Percentiles rank a stretch among this genome's conserved stretches.
Evolutionary conservation across 345 rosid genomes (phyloP).

Genomic region (Gossypium mustelinum): DNA sequence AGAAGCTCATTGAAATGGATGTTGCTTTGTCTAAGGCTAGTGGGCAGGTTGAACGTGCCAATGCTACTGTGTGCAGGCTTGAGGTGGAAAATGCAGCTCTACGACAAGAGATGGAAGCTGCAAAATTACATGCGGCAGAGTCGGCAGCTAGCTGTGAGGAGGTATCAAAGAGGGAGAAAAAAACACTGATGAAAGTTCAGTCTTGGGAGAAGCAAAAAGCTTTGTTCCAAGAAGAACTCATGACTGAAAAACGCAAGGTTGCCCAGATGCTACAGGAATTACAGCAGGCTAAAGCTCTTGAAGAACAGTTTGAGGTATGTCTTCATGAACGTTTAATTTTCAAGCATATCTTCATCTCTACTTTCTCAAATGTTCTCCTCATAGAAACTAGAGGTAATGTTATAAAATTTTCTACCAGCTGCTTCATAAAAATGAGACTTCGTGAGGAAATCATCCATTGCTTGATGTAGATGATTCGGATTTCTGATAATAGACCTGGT

Average conservation of each 20-base stretch:
- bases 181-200: slow-evolving; percentile 50
- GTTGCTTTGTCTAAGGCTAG: slow-evolving; percentile 67
- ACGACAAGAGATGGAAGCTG: slow-evolving; percentile 69
- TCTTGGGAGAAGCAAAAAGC: slow-evolving; percentile 79
- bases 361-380: background rate
- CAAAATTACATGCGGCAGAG: slow-evolving; percentile 58
- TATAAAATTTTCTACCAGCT: background rate
- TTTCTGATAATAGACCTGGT: slow-evolving; percentile 13
- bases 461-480: slow-evolving; percentile 10
- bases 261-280: slow-evolving; percentile 44
- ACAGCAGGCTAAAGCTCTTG: slow-evolving; percentile 45
- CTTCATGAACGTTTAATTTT: slow-evolving; percentile 12
- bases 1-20: slow-evolving; percentile 85
- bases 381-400: background rate
- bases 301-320: slow-evolving; percentile 56
- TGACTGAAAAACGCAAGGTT: slow-evolving; percentile 50
- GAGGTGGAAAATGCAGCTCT: slow-evolving; percentile 70
- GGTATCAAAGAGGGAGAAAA: slow-evolving; percentile 73
- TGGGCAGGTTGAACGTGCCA: slow-evolving; percentile 71
- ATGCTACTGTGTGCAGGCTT: slow-evolving; percentile 64
- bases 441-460: slow-evolving; percentile 16
- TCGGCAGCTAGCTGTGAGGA: slow-evolving; percentile 70
- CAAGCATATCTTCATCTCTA: background rate
- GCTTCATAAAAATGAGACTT: slow-evolving; percentile 9
- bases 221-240: slow-evolving; percentile 68